Percentiles rank a stretch among this genome's conserved stretches.
phyloP scores from a whole-genome alignment of 2,329 filamentous ascomycete genomes.

The Neofusicoccum cordaticola region DNA sequence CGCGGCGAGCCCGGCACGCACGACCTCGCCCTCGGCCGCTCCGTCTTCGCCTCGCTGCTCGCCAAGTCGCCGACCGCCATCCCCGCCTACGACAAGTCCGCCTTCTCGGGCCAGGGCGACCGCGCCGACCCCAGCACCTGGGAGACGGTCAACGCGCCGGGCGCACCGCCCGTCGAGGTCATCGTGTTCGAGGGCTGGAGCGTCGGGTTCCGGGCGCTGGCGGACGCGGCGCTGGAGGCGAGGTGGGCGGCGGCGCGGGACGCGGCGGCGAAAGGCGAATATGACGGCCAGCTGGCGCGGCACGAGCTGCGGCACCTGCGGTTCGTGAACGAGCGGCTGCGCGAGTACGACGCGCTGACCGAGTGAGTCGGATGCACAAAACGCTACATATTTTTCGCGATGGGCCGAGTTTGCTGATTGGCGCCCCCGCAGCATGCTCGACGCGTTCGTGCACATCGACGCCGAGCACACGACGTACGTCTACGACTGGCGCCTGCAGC shows the following conservation, averaged over 20 bases:
- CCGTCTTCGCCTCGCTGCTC: conserved; percentile 61
- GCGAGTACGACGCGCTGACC: conserved; percentile 57
- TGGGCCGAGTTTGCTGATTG: neutral
- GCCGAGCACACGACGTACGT: conserved; percentile 72
- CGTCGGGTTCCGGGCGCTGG: conserved; percentile 72
- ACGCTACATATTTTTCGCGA: neutral
- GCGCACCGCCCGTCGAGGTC: conserved; percentile 58
- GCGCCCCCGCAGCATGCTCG: conserved; percentile 43
- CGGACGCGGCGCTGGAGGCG: conserved; percentile 53
- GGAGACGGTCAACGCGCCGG: conserved; percentile 55
- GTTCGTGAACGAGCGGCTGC: conserved; percentile 58
- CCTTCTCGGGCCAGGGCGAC: conserved; percentile 73
- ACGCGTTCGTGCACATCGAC: conserved; percentile 66
- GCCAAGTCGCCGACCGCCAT: conserved; percentile 56
- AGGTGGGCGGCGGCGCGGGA: conserved; percentile 54
- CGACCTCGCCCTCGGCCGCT: conserved; percentile 63
- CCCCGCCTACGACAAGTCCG: conserved; percentile 81
- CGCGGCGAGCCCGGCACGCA: conserved; percentile 83
- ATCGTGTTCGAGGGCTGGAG: conserved; percentile 91
- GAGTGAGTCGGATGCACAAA: conserved; percentile 34
- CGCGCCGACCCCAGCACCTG: conserved; percentile 63
- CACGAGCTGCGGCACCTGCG: conserved; percentile 53
- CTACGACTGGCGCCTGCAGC: conserved; percentile 79
- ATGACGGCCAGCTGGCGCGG: conserved; percentile 50
- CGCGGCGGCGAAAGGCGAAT: conserved; percentile 43